These are phyloP conservation scores for Arctium minus DNA, from an alignment of 129 eudicot species.

Conservation along the genomic window DNA sequence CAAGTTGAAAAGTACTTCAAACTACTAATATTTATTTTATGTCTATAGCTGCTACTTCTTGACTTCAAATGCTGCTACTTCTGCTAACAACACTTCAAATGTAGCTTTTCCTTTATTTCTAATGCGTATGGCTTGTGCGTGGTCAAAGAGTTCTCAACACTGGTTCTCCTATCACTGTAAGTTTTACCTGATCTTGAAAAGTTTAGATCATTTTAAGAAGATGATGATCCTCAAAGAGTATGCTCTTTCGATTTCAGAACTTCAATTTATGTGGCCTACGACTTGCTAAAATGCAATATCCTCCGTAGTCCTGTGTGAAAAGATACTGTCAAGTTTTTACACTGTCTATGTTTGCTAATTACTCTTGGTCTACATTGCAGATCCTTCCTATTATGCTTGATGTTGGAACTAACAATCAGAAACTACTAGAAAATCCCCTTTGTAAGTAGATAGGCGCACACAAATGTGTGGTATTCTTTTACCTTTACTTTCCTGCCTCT, in stretches of 20 bases:
- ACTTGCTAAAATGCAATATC: background rate
- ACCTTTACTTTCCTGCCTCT: background rate
- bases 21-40: too few relatives aligned
- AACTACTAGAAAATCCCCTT: slow-evolving; percentile 83
- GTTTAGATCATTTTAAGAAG: too few relatives aligned
- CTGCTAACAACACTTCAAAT: too few relatives aligned
- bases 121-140: too few relatives aligned
- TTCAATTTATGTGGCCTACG: slow-evolving; percentile 1
- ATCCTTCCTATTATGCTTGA: slow-evolving; percentile 97
- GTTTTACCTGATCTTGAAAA: too few relatives aligned
- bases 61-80: too few relatives aligned
- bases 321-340: background rate
- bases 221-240: slow-evolving; percentile 70
- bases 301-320: background rate
- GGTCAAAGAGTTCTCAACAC: too few relatives aligned
- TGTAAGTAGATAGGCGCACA: slow-evolving; percentile 54
- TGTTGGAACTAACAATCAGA: slow-evolving; percentile 91
- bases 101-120: too few relatives aligned
- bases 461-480: background rate
- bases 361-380: slow-evolving; percentile 35
- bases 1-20: too few relatives aligned
- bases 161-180: too few relatives aligned
- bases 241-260: slow-evolving; percentile 25
- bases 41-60: too few relatives aligned
- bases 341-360: background rate